Evolutionary conservation across 1,284 basidiomycete species (phyloP).

Genomic region (Leccinum subrobustum): DNA sequence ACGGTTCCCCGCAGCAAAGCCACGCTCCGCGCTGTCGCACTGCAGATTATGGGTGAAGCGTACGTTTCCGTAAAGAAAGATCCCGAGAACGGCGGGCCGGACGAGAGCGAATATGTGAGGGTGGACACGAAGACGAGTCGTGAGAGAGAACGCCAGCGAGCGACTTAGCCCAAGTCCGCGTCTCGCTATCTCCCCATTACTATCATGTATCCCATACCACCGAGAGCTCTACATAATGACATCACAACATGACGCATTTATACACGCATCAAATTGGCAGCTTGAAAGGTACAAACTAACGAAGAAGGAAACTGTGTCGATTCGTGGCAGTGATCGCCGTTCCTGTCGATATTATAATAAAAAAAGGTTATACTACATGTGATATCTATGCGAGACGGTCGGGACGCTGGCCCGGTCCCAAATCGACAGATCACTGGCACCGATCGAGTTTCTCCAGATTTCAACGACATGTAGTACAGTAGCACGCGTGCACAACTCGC

Average conservation of each 20-base stretch:
- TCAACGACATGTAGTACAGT: too few relatives aligned
- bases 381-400: not conserved
- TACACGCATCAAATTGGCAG: not conserved
- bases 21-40: slow-evolving; percentile 73
- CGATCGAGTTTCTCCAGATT: too few relatives aligned
- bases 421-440: too few relatives aligned
- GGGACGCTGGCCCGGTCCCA: not conserved
- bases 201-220: slow-evolving; percentile 10
- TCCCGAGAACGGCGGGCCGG: slow-evolving; percentile 38
- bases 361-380: not conserved
- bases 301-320: not conserved
- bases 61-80: slow-evolving; percentile 73
- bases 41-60: slow-evolving; percentile 82
- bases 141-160: slow-evolving; percentile 36
- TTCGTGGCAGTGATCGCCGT: not conserved
- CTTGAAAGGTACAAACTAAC: not conserved
- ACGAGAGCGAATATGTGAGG: slow-evolving; percentile 80
- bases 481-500: too few relatives aligned
- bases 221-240: slow-evolving; percentile 1
- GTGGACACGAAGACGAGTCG: slow-evolving; percentile 74
- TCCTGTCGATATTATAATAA: not conserved
- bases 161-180: slow-evolving; percentile 11
- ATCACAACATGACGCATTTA: not conserved
- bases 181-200: not conserved
- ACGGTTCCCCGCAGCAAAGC: slow-evolving; percentile 58